These are phyloP conservation scores for Prinsepia uniflora DNA, from an alignment of 306 rosid species.

Conservation along the genomic window DNA sequence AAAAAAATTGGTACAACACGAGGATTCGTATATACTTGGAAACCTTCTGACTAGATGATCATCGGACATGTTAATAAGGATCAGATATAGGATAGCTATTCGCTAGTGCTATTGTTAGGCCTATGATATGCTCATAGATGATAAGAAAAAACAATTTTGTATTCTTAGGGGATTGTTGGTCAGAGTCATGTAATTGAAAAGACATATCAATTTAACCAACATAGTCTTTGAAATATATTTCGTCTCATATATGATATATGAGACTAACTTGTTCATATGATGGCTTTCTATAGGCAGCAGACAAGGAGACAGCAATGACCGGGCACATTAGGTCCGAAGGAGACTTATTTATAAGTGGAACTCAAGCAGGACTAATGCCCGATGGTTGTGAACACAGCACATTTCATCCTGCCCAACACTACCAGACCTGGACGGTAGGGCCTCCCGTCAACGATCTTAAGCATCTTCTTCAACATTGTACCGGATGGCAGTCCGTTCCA, in stretches of 20 bases:
- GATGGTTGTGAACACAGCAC: slow-evolving; percentile 20
- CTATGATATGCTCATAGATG: not conserved
- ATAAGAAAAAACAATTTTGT: not conserved
- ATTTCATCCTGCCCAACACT: slow-evolving; percentile 71
- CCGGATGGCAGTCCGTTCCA: slow-evolving; percentile 69
- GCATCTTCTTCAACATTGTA: slow-evolving; percentile 57
- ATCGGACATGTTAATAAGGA: not conserved
- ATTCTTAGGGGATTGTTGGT: too few relatives aligned
- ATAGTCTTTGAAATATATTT: slow-evolving; percentile 6
- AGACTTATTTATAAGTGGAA: slow-evolving; percentile 64
- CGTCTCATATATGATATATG: not conserved
- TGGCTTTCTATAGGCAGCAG: slow-evolving; percentile 60
- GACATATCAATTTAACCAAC: not conserved
- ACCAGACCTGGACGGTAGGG: slow-evolving; percentile 54
- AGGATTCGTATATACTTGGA: not conserved
- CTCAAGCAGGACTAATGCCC: slow-evolving; percentile 57
- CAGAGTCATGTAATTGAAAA: not conserved
- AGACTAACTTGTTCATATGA: slow-evolving; percentile 12
- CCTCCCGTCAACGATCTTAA: slow-evolving; percentile 65
- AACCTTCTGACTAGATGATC: not conserved
- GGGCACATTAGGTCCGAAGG: slow-evolving; percentile 83
- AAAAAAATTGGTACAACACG: not conserved
- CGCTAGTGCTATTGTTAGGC: not conserved
- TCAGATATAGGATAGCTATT: not conserved
- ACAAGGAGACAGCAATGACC: slow-evolving; percentile 50